phyloP scores from a whole-genome alignment of 2,329 filamentous ascomycete species.

The Colletotrichum destructivum region DNA sequence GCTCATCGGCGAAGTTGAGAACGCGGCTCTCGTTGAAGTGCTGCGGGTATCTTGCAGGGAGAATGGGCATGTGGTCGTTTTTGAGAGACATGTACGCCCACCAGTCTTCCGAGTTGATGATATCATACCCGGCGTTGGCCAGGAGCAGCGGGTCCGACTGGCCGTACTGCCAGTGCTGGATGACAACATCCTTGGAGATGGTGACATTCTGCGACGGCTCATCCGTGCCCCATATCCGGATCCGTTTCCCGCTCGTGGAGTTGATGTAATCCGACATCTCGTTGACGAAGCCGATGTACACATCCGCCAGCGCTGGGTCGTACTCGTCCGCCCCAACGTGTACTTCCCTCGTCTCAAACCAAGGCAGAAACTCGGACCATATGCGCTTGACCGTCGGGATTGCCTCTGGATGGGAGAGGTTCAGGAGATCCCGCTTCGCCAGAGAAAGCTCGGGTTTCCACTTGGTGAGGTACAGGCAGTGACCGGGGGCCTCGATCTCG shows the following conservation, averaged over 20 bases:
- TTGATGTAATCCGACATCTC: conserved; percentile 62
- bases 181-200: conserved; percentile 56
- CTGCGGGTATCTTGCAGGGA: conserved; percentile 62
- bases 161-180: conserved; percentile 59
- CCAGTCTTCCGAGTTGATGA: conserved; percentile 65
- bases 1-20: conserved; percentile 59
- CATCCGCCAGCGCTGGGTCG: conserved; percentile 56
- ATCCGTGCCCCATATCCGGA: conserved; percentile 67
- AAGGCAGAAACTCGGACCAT: conserved; percentile 67
- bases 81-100: conserved; percentile 70
- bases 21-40: conserved; percentile 61
- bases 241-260: conserved; percentile 55
- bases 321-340: conserved; percentile 71
- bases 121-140: conserved; percentile 52
- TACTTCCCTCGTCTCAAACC: conserved; percentile 68
- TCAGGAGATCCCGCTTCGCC: conserved; percentile 62
- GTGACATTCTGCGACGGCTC: conserved; percentile 57
- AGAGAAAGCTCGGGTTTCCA: conserved; percentile 69
- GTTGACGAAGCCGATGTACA: conserved; percentile 67
- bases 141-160: conserved; percentile 61
- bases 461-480: conserved; percentile 66
- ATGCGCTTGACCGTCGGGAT: conserved; percentile 65
- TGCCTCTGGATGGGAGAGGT: conserved; percentile 66
- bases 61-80: conserved; percentile 64
- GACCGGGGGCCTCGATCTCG: conserved; percentile 69